Base-by-base conservation (phyloP, 164 flowering plant species). In the Chimonanthus salicifolius region DNA sequence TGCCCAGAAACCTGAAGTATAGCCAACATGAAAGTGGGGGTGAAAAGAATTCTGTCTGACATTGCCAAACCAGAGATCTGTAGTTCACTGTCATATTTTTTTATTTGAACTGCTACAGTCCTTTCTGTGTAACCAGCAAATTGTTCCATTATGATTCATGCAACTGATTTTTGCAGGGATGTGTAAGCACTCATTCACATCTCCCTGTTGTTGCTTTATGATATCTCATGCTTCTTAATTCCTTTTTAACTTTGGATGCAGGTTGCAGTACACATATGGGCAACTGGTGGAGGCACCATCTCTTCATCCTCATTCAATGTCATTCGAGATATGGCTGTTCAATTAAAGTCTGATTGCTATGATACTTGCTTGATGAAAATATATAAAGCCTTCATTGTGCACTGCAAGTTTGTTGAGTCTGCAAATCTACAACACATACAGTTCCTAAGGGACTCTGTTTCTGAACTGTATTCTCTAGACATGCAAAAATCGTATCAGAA, bases 251-350 rank as follows among this genome's bases (percentile, higher is more conserved):
- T 62, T n/a, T 76, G 64, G 47, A 50, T 87, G 82, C 89, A 96
- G 99, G 81, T 83, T 78, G 80, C 90, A 48, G 89, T 94, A 83
- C 87, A 89, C 74, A 71, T 96, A 72, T 96, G 97, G 98, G 89
- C 85, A 75, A 90, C 94, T 4, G 89, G 97, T 49, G 84, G 83
- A 54, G 91, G 81, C 33, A 54, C 73, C 48, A 72, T 90, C 3
- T 88, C 97, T 62, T 77, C 80, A 33, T 79, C 86, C 49, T 73
- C 99, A 50, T 90, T 88, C 79, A 79, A 73, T 15, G 50, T 92
- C 71, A 77, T 92, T 48, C 78, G 70, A 63, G 92, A 88, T 49
- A 75, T 89, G 75, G 85, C 88, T 77, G 68, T 78, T 65, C 71
- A 80, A 15, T 83, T 76, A 73, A 72, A 78, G 73, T 71, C 85